Percentiles rank a stretch among this genome's conserved stretches.
These are phyloP conservation scores for Durio zibethinus DNA, from an alignment of 345 rosid species.

Conservation along the genomic window DNA sequence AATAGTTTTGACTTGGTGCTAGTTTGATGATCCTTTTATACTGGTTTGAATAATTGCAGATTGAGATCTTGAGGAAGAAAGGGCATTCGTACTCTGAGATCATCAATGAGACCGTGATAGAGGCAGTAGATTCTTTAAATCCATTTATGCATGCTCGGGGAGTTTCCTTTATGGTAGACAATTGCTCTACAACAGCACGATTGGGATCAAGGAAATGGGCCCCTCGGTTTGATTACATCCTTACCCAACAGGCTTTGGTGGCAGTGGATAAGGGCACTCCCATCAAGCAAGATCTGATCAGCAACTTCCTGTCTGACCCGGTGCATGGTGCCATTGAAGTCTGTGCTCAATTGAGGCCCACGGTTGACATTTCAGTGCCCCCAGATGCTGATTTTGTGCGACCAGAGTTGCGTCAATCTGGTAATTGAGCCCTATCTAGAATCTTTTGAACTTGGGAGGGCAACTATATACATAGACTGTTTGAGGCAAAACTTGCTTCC, in stretches of 20 bases:
- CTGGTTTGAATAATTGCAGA: conserved; percentile 36
- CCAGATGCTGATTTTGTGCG: conserved; percentile 90
- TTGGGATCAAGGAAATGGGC: conserved; percentile 96
- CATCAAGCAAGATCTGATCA: conserved; percentile 68
- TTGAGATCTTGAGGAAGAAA: conserved; percentile 86
- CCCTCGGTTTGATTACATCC: conserved; percentile 76
- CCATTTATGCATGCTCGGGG: conserved; percentile 99
- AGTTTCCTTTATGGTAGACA: conserved; percentile 94
- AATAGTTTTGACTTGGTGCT: not conserved
- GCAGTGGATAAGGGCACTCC: conserved; percentile 59
- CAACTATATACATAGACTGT: no score
- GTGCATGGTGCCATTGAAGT: conserved; percentile 85
- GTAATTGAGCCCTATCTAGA: conserved; percentile 38
- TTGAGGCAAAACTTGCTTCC: not conserved
- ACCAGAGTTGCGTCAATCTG: conserved; percentile 75
- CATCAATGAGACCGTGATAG: conserved; percentile 87
- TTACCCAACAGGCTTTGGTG: conserved; percentile 77
- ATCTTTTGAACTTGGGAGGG: not conserved
- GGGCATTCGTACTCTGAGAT: conserved; percentile 94
- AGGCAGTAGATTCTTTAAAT: conserved; percentile 85
- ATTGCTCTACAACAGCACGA: conserved; percentile 91
- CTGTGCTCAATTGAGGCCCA: conserved; percentile 81
- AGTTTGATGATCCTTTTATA: not conserved
- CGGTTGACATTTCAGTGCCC: conserved; percentile 82
- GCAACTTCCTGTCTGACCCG: conserved; percentile 82